Percentiles rank a stretch among this genome's conserved stretches.
These are phyloP conservation scores for Ceratocystis cubensis DNA, from an alignment of 2,329 filamentous ascomycete genomes.

Conservation along the genomic window DNA sequence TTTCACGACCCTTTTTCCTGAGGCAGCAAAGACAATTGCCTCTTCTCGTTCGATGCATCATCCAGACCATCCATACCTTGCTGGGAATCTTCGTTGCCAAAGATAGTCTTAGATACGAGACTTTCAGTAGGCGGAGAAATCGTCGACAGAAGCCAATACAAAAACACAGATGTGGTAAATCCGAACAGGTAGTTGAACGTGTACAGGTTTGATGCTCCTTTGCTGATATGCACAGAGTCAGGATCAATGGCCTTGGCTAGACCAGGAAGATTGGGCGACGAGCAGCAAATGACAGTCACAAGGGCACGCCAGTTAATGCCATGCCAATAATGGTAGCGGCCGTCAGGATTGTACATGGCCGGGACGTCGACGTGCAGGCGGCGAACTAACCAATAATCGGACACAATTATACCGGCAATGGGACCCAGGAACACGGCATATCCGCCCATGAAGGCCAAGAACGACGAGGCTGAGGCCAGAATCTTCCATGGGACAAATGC, in stretches of 20 bases:
- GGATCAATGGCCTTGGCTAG: constrained; percentile 27
- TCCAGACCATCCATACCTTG: neutral
- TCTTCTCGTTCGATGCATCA: constrained; percentile 12
- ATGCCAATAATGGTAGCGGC: constrained; percentile 33
- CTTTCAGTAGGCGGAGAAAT: constrained; percentile 19
- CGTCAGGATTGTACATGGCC: constrained; percentile 32
- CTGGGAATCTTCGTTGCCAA: neutral
- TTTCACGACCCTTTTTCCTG: constrained; percentile 9
- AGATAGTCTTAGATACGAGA: constrained; percentile 17
- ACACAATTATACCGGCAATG: constrained; percentile 32
- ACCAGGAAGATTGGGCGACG: constrained; percentile 32
- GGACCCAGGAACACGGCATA: constrained; percentile 31
- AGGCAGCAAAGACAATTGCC: constrained; percentile 1
- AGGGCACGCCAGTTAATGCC: constrained; percentile 33
- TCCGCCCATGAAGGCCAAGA: constrained; percentile 28
- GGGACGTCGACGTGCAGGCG: constrained; percentile 30
- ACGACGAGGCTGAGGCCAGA: constrained; percentile 26
- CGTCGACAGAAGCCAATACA: constrained; percentile 22
- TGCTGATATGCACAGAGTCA: constrained; percentile 16
- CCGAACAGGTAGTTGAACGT: constrained; percentile 25
- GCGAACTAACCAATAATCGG: constrained; percentile 32
- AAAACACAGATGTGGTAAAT: constrained; percentile 22
- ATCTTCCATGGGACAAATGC: constrained; percentile 30
- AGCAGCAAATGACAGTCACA: constrained; percentile 32
- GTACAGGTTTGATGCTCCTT: constrained; percentile 22